phyloP scores from a whole-genome alignment of 331 rosid genomes.

The Arachis monticola region DNA sequence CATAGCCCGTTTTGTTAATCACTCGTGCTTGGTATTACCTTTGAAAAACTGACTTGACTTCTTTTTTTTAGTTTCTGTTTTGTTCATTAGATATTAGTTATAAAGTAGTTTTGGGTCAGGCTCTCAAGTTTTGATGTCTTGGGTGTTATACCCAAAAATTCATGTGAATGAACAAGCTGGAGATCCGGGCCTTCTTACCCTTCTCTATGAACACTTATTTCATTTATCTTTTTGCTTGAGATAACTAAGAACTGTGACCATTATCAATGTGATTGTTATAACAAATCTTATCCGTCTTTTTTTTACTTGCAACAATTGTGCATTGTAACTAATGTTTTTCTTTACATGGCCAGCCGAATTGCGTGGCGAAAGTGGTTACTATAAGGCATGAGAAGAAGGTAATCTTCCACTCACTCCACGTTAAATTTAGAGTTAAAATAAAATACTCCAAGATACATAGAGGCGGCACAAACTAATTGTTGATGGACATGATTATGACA shows the following conservation, averaged over 20 bases:
- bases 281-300: neutral
- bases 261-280: neutral
- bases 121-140: neutral
- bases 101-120: slow-evolving; percentile 1
- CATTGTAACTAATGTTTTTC: slow-evolving; percentile 31
- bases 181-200: neutral
- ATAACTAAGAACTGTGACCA: neutral
- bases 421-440: slow-evolving; percentile 18
- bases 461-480: slow-evolving; percentile 14
- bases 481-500: neutral
- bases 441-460: neutral
- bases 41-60: neutral
- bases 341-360: slow-evolving; percentile 65
- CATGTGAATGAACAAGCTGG: neutral
- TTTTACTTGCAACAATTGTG: slow-evolving; percentile 17
- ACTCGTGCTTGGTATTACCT: slow-evolving; percentile 71
- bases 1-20: slow-evolving; percentile 79
- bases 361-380: slow-evolving; percentile 69
- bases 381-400: slow-evolving; percentile 73
- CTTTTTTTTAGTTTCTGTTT: neutral
- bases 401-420: neutral
- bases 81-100: slow-evolving; percentile 11
- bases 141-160: slow-evolving; percentile 1
- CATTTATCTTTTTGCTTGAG: neutral
- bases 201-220: neutral